Percentiles rank a stretch among this genome's conserved stretches.
Conservation (phyloP, 495 filamentous ascomycete genomes). For the Platismatia glauca region DNA sequence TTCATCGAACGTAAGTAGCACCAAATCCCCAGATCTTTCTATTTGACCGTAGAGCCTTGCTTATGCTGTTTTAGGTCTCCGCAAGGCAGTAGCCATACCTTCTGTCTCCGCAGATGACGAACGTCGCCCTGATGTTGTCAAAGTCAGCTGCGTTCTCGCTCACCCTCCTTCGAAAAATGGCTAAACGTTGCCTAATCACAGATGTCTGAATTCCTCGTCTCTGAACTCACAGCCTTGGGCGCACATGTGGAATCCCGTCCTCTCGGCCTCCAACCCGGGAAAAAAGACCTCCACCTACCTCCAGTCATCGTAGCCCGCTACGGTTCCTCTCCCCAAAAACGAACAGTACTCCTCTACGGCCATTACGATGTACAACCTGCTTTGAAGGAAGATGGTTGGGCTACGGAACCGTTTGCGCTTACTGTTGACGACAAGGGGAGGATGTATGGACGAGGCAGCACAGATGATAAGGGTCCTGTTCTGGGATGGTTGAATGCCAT, state of each 20-base stretch:
- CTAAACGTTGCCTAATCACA: conserved; percentile 25
- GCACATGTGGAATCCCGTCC: conserved; percentile 75
- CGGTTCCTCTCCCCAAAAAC: conserved; percentile 81
- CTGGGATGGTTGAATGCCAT: conserved; percentile 97
- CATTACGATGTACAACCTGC: conserved; percentile 99
- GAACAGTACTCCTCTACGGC: conserved; percentile 91
- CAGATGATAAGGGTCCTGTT: conserved; percentile 97
- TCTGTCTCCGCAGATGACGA: conserved; percentile 87
- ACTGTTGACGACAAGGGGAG: conserved; percentile 80
- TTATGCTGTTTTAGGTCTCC: conserved; percentile 44
- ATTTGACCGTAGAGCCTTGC: conserved; percentile 1
- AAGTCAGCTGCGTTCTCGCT: conserved; percentile 31
- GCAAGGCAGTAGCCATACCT: conserved; percentile 89
- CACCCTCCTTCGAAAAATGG: neutral
- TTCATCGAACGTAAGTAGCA: conserved; percentile 75
- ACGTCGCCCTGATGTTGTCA: conserved; percentile 79
- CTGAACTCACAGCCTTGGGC: conserved; percentile 72
- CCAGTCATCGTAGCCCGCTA: conserved; percentile 88
- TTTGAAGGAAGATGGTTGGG: conserved; percentile 88
- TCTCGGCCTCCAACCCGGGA: conserved; percentile 82
- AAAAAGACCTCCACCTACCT: conserved; percentile 82
- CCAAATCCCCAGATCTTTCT: neutral
- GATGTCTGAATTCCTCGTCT: conserved; percentile 88
- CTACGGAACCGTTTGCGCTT: conserved; percentile 87
- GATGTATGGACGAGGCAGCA: conserved; percentile 93